Evolutionary conservation across 768 basidiomycete genomes (phyloP).

Genomic region (Pisolithus sp.): DNA sequence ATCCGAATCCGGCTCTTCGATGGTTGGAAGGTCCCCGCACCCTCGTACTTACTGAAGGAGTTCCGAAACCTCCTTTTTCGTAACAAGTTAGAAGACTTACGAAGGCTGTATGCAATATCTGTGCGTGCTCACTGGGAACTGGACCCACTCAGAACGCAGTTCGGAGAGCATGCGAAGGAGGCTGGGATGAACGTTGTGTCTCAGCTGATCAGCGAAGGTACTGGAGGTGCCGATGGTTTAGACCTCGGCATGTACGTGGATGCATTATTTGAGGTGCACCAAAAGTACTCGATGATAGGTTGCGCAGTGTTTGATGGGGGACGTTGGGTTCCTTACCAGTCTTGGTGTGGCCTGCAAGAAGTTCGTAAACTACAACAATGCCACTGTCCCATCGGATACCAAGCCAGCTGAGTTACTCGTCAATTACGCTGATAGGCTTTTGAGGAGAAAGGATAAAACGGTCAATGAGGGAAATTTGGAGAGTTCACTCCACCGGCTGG

Average conservation of each 20-base stretch:
- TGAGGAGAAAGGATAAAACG: conserved; percentile 94
- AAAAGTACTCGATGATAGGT: conserved; percentile 87
- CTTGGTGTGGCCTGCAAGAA: conserved; percentile 93
- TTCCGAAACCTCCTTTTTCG: conserved; percentile 87
- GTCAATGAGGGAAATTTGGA: conserved; percentile 89
- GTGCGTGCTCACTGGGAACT: conserved; percentile 85
- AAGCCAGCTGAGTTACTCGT: conserved; percentile 91
- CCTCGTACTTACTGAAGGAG: conserved; percentile 82
- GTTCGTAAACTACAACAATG: conserved; percentile 90
- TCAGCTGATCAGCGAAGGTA: conserved; percentile 54
- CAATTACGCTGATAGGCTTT: conserved; percentile 84
- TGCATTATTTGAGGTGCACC: conserved; percentile 83
- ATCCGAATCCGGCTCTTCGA: conserved; percentile 76
- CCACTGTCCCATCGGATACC: conserved; percentile 74
- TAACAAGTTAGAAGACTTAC: conserved; percentile 92
- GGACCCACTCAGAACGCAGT: conserved; percentile 85
- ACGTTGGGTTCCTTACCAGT: conserved; percentile 88
- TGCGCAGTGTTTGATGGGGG: conserved; percentile 80
- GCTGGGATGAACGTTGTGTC: conserved; percentile 78
- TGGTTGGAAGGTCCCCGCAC: conserved; percentile 85
- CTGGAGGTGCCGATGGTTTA: conserved; percentile 51
- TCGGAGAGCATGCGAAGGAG: conserved; percentile 93
- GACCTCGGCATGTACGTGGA: conserved; percentile 95
- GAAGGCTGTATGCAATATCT: conserved; percentile 87
- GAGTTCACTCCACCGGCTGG: conserved; percentile 83